phyloP scores from a whole-genome alignment of 441 rosid species.

The Aleurites moluccanus region DNA sequence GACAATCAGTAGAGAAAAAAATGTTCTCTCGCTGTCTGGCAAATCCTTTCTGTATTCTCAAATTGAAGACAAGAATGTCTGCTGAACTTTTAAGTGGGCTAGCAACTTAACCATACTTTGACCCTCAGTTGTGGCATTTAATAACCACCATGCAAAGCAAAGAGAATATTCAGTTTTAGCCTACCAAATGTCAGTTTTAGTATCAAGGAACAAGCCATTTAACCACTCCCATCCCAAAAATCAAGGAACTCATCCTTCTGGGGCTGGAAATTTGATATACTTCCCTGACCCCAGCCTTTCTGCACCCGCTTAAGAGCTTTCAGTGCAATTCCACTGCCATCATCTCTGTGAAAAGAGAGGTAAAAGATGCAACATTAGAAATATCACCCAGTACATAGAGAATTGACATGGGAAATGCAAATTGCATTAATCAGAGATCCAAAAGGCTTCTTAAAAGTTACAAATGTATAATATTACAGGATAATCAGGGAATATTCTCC shows the following conservation, averaged over 20 bases:
- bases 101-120: neutral
- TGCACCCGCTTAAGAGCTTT: conserved; percentile 69
- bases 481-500: neutral
- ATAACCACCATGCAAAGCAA: no score
- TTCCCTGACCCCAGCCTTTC: conserved; percentile 88
- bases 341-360: conserved; percentile 62
- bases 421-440: neutral
- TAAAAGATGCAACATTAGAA: conserved; percentile 17
- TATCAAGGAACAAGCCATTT: conserved; percentile 20
- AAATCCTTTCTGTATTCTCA: neutral
- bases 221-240: conserved; percentile 50
- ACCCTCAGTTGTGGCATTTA: neutral
- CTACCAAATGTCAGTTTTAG: neutral
- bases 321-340: conserved; percentile 84
- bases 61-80: neutral
- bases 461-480: neutral
- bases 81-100: neutral
- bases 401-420: neutral
- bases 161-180: conserved; percentile 11
- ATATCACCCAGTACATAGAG: conserved; percentile 2
- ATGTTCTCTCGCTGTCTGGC: neutral
- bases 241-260: conserved; percentile 51
- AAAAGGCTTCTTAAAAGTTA: neutral
- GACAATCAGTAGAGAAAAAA: neutral
- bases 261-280: conserved; percentile 51